Percentiles rank a stretch among this genome's conserved stretches.
Conservation (phyloP, 345 rosid genomes). For the Bruguiera gymnorhiza region DNA sequence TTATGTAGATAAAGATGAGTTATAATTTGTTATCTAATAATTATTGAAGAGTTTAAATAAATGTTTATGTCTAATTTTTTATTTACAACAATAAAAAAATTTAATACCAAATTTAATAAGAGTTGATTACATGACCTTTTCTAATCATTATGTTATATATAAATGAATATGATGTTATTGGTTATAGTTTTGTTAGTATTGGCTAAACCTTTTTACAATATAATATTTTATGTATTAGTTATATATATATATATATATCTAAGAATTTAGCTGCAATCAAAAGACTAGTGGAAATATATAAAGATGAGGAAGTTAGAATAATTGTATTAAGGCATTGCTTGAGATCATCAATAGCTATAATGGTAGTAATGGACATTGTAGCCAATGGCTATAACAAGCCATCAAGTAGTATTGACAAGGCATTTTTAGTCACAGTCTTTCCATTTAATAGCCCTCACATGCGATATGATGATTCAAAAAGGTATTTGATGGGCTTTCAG, state of each 20-base stretch:
- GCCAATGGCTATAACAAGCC: conserved; percentile 53
- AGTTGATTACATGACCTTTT: too few species aligned
- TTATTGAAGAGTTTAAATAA: too few species aligned
- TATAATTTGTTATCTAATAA: too few species aligned
- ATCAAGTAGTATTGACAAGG: conserved; percentile 17
- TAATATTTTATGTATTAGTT: too few species aligned
- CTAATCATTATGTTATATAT: too few species aligned
- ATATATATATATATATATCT: neutral
- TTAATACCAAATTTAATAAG: too few species aligned
- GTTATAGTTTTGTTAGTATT: too few species aligned
- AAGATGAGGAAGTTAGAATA: conserved; percentile 67
- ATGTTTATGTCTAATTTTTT: too few species aligned
- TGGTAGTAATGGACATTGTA: conserved; percentile 57
- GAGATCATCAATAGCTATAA: conserved; percentile 60
- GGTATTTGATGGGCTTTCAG: neutral
- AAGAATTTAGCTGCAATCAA: conserved; percentile 45
- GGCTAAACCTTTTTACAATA: too few species aligned
- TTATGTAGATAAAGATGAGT: too few species aligned
- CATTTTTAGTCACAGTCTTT: conserved; percentile 52
- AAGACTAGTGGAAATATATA: conserved; percentile 50
- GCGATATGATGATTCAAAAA: neutral
- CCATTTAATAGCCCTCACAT: conserved; percentile 64
- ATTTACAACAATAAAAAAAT: too few species aligned
- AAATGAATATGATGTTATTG: too few species aligned
- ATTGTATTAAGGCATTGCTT: conserved; percentile 62